A percentile compares a stretch with the other conserved stretches of the same genome.
Evolutionary conservation across 768 basidiomycete genomes (phyloP).

Genomic region (Dendrothele bispora): DNA sequence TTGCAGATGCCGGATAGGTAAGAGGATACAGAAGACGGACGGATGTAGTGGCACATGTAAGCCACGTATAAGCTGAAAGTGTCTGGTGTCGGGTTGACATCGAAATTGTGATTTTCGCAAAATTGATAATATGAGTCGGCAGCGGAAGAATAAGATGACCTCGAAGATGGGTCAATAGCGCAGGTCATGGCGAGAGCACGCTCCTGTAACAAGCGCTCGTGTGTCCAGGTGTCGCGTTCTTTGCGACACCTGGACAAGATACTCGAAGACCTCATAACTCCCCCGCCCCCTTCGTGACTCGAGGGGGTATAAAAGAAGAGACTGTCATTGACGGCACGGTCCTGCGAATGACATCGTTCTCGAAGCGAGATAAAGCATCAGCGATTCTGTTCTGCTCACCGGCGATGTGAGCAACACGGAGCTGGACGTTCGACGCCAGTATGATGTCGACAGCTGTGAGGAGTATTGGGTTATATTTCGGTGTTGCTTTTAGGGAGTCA

Average conservation of each 20-base stretch:
- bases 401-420: conserved; percentile 21
- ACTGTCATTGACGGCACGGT: background rate
- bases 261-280: conserved; percentile 15
- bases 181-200: conserved; percentile 21
- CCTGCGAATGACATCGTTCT: background rate
- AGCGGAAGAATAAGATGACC: conserved; percentile 25
- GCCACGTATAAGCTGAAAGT: conserved; percentile 34
- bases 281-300: conserved; percentile 24
- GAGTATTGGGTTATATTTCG: conserved; percentile 25
- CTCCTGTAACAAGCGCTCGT: conserved; percentile 28
- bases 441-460: conserved; percentile 18
- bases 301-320: conserved; percentile 24
- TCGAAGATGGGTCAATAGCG: conserved; percentile 18
- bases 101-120: conserved; percentile 24
- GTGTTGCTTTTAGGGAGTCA: conserved; percentile 18
- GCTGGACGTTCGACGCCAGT: conserved; percentile 10
- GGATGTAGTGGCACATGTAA: conserved; percentile 35
- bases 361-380: conserved; percentile 24
- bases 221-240: conserved; percentile 34
- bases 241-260: conserved; percentile 27
- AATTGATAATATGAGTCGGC: conserved; percentile 33
- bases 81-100: conserved; percentile 29
- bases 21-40: conserved; percentile 30
- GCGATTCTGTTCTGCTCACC: conserved; percentile 22
- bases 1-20: conserved; percentile 44